Evolutionary conservation across 1,284 basidiomycete species (phyloP).

Genomic region (Apiotrichum siamense): DNA sequence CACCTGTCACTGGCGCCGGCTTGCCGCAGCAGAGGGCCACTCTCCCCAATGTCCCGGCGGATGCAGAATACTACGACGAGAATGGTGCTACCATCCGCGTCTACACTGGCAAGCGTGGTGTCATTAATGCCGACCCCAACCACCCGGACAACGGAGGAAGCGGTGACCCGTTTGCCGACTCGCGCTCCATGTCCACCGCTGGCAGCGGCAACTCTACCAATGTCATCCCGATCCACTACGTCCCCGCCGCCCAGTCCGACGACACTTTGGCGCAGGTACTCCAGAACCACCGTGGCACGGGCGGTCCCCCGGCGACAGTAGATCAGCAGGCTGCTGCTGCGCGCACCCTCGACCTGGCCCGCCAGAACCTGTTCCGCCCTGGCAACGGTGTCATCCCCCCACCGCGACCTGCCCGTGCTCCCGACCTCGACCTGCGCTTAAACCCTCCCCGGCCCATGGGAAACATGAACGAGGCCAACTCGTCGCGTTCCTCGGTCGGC

Average conservation of each 20-base stretch:
- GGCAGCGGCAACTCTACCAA: conserved; percentile 36
- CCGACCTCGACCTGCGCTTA: conserved; percentile 44
- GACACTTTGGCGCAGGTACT: conserved; percentile 13
- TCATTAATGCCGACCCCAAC: conserved; percentile 39
- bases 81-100: conserved; percentile 32
- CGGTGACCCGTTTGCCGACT: conserved; percentile 43
- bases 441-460: conserved; percentile 15
- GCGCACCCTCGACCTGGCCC: conserved; percentile 36
- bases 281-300: conserved; percentile 5
- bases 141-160: conserved; percentile 24
- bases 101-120: conserved; percentile 29
- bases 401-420: conserved; percentile 41
- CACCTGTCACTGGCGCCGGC: conserved; percentile 3
- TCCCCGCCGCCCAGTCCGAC: conserved; percentile 31
- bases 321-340: conserved; percentile 25
- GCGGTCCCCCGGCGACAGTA: conserved; percentile 4
- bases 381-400: conserved; percentile 23
- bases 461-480: conserved; percentile 6
- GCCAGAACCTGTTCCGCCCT: conserved; percentile 38
- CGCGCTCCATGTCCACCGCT: conserved; percentile 35
- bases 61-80: conserved; percentile 37
- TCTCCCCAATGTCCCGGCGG: conserved; percentile 16
- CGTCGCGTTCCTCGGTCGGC: conserved; percentile 31
- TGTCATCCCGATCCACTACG: conserved; percentile 47
- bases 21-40: not conserved